Conservation (phyloP, 805 yeast species). For the Teunomyces atbi region DNA sequence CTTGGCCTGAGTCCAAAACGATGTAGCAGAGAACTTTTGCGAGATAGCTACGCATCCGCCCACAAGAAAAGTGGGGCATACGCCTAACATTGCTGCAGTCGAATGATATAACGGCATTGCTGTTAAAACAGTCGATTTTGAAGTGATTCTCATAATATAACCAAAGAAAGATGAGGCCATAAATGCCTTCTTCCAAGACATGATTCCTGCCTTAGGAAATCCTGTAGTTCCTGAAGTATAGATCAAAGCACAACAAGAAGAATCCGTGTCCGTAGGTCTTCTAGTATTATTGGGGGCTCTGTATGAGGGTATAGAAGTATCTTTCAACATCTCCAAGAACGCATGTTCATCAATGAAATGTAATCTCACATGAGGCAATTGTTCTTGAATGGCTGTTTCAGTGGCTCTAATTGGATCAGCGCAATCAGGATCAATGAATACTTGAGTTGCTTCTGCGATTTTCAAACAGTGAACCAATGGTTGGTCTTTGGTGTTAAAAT, state of each 20-base stretch:
- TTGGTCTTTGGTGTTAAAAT: constrained; percentile 70
- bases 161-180: constrained; percentile 73
- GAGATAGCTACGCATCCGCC: constrained; percentile 81
- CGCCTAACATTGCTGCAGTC: constrained; percentile 86
- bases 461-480: constrained; percentile 80
- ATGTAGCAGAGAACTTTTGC: constrained; percentile 75
- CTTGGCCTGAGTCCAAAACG: constrained; percentile 88
- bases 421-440: constrained; percentile 75
- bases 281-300: constrained; percentile 58
- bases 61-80: constrained; percentile 58
- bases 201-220: constrained; percentile 87
- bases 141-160: constrained; percentile 58
- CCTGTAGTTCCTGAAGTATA: constrained; percentile 97
- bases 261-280: constrained; percentile 56
- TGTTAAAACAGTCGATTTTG: constrained; percentile 64
- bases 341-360: constrained; percentile 52
- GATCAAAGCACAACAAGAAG: constrained; percentile 66
- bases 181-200: constrained; percentile 84
- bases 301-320: constrained; percentile 45
- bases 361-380: constrained; percentile 38
- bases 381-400: constrained; percentile 35
- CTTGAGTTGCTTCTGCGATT: constrained; percentile 59
- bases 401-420: constrained; percentile 51
- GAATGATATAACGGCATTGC: constrained; percentile 97
- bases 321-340: constrained; percentile 41